Evolutionary conservation across 345 rosid species (phyloP).

Genomic region (Gossypium longicalyx): DNA sequence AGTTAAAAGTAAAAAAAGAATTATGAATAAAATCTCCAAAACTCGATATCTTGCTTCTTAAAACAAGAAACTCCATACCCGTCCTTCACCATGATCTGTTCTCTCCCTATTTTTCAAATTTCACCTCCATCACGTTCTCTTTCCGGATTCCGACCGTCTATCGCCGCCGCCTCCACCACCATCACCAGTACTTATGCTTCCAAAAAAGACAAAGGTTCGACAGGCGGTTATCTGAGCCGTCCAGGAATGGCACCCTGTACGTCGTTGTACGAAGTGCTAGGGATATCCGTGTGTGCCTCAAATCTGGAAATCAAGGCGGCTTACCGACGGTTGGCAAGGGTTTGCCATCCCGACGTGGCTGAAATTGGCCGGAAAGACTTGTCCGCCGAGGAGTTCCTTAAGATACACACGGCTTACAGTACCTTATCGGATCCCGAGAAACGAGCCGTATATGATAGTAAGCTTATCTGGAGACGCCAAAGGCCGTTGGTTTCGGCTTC

Average conservation of each 20-base stretch:
- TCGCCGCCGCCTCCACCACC: constrained; percentile 18
- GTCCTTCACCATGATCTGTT: constrained; percentile 26
- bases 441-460: constrained; percentile 73
- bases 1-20: no score
- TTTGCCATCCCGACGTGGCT: constrained; percentile 71
- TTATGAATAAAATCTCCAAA: no score
- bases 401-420: constrained; percentile 70
- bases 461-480: constrained; percentile 29
- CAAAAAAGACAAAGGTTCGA: constrained; percentile 15
- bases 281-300: constrained; percentile 52
- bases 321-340: constrained; percentile 67
- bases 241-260: constrained; percentile 23
- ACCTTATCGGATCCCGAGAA: constrained; percentile 88
- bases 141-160: constrained; percentile 8
- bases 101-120: constrained; percentile 26
- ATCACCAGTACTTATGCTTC: constrained; percentile 9
- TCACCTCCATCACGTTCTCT: constrained; percentile 7
- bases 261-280: constrained; percentile 67
- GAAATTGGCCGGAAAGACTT: constrained; percentile 37
- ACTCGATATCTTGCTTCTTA: neutral
- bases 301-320: constrained; percentile 76
- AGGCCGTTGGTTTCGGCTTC: constrained; percentile 53
- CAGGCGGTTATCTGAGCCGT: constrained; percentile 22
- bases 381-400: constrained; percentile 67
- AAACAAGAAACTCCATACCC: neutral